phyloP scores from a whole-genome alignment of 2,329 filamentous ascomycete genomes.

The Fusarium mangiferae region DNA sequence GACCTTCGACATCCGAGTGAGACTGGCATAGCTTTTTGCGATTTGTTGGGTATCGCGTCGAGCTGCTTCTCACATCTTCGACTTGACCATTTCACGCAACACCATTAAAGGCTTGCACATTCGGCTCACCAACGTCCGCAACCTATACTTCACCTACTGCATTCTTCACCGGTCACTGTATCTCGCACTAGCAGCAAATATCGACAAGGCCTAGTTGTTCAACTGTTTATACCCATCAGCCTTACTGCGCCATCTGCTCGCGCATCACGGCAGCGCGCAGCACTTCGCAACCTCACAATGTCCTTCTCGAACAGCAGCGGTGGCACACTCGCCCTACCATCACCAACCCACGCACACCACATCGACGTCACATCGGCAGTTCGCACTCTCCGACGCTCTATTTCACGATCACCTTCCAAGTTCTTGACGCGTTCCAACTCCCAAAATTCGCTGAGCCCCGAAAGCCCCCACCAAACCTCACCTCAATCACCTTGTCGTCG shows the following conservation, averaged over 20 bases:
- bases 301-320: slow-evolving; percentile 70
- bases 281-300: slow-evolving; percentile 57
- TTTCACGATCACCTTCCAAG: slow-evolving; percentile 95
- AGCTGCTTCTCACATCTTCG: slow-evolving; percentile 29
- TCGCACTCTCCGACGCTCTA: slow-evolving; percentile 83
- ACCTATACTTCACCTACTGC: slow-evolving; percentile 13
- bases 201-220: slow-evolving; percentile 14
- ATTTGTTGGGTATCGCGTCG: slow-evolving; percentile 40
- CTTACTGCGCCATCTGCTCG: slow-evolving; percentile 43
- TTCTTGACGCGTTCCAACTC: slow-evolving; percentile 69
- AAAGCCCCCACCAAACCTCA: slow-evolving; percentile 57
- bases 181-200: slow-evolving; percentile 15
- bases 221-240: slow-evolving; percentile 41
- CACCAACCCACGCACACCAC: slow-evolving; percentile 83
- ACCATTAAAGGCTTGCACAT: slow-evolving; percentile 15
- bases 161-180: slow-evolving; percentile 13
- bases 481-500: slow-evolving; percentile 65
- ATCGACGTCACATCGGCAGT: slow-evolving; percentile 86
- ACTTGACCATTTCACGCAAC: slow-evolving; percentile 21
- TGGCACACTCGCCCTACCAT: slow-evolving; percentile 86
- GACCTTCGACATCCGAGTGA: slow-evolving; percentile 40
- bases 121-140: slow-evolving; percentile 13
- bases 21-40: slow-evolving; percentile 43
- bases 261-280: slow-evolving; percentile 36
- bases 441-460: slow-evolving; percentile 58